phyloP scores from a whole-genome alignment of 441 rosid species.

The Raphanus hybrid region DNA sequence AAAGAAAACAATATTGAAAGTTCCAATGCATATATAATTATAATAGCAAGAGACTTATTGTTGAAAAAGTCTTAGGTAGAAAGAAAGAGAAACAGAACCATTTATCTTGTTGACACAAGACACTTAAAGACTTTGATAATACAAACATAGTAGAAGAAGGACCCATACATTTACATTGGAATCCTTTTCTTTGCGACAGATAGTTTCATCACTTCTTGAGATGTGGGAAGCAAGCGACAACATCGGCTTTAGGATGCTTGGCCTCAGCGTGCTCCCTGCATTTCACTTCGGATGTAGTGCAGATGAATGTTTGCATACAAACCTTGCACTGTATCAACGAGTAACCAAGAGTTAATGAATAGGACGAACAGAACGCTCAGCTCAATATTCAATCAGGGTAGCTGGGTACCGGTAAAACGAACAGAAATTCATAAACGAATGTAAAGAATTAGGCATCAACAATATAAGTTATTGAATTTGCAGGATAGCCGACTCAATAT shows the following conservation, averaged over 20 bases:
- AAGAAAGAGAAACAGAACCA: slow-evolving; percentile 27
- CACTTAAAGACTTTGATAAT: too few species aligned
- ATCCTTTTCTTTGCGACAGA: not conserved
- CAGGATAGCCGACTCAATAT: not conserved
- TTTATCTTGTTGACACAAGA: not conserved
- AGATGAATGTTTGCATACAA: slow-evolving; percentile 67
- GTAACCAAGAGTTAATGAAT: not conserved
- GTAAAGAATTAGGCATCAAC: too few species aligned
- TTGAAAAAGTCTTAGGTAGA: slow-evolving; percentile 22
- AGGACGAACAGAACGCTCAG: not conserved
- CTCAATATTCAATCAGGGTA: not conserved
- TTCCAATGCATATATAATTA: slow-evolving; percentile 20
- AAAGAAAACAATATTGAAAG: not conserved
- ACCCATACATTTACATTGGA: too few species aligned
- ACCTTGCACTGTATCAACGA: slow-evolving; percentile 54
- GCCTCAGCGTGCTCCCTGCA: slow-evolving; percentile 67
- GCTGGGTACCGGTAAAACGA: not conserved
- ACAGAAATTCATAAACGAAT: not conserved
- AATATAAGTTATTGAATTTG: not conserved
- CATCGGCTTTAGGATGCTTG: slow-evolving; percentile 55
- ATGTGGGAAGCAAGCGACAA: slow-evolving; percentile 51
- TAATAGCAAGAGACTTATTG: slow-evolving; percentile 22
- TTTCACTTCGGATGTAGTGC: slow-evolving; percentile 63
- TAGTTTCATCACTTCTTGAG: slow-evolving; percentile 46
- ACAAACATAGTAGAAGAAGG: too few species aligned